Evolutionary conservation across 495 filamentous ascomycete species (phyloP).

Genomic region (Penicillium nucicola): DNA sequence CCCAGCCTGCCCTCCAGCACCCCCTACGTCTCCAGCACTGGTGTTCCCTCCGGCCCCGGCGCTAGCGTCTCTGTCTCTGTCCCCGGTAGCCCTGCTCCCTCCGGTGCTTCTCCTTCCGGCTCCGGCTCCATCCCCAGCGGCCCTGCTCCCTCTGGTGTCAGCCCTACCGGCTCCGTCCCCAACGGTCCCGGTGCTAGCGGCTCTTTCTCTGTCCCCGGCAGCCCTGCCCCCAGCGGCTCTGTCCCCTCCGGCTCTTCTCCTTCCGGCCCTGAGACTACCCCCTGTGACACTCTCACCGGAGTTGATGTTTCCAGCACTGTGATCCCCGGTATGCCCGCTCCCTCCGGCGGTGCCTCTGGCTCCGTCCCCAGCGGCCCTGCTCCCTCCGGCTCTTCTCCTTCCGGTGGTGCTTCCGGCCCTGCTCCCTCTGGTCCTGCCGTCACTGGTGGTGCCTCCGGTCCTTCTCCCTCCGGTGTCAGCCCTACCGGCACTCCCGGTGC

Average conservation of each 20-base stretch:
- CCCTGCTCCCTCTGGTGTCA: constrained; percentile 7
- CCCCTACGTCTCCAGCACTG: constrained; percentile 2
- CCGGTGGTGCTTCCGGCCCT: background rate
- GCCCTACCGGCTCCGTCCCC: constrained; percentile 1
- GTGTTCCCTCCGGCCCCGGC: constrained; percentile 5
- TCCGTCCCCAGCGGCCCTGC: no score
- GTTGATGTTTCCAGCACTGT: constrained; percentile 1
- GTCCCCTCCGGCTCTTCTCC: no score
- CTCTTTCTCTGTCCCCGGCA: no score
- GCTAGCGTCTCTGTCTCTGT: constrained; percentile 7
- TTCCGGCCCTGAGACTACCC: background rate
- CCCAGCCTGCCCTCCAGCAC: constrained; percentile 20
- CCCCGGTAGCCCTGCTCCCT: background rate
- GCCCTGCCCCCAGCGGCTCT: no score
- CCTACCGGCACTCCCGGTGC: background rate
- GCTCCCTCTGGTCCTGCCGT: background rate
- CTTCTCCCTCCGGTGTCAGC: background rate
- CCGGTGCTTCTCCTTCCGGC: constrained; percentile 6
- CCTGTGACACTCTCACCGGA: background rate
- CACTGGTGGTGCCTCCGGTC: constrained; percentile 3
- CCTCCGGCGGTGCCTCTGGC: constrained; percentile 11
- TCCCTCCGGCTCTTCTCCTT: background rate
- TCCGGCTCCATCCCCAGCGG: background rate
- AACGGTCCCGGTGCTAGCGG: constrained; percentile 5
- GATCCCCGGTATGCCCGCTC: constrained; percentile 1